Evolutionary conservation across 2,329 filamentous ascomycete species (phyloP).

Genomic region (Rhytidhysteron rufulum): DNA sequence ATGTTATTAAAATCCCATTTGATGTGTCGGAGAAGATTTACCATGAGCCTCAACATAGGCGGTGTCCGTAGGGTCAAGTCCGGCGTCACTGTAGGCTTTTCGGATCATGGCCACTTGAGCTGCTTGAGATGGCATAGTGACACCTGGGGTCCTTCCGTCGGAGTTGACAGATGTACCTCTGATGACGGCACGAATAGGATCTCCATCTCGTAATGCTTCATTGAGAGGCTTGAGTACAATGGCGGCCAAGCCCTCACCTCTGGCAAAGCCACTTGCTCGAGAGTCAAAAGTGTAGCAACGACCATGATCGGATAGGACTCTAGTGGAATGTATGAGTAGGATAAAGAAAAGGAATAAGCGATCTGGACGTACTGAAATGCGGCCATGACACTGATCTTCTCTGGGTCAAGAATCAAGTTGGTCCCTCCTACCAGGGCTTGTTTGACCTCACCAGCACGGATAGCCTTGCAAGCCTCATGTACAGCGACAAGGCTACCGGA

Average conservation of each 20-base stretch:
- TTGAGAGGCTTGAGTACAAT: slow-evolving; percentile 16
- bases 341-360: too few relatives aligned
- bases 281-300: too few relatives aligned
- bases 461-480: slow-evolving; percentile 19
- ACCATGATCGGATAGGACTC: too few relatives aligned
- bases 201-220: slow-evolving; percentile 13
- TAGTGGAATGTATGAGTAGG: too few relatives aligned
- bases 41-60: slow-evolving; percentile 25
- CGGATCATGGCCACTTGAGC: not conserved
- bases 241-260: slow-evolving; percentile 17
- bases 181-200: slow-evolving; percentile 17
- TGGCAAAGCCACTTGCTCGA: slow-evolving; percentile 15
- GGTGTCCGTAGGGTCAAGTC: not conserved
- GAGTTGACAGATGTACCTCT: slow-evolving; percentile 49
- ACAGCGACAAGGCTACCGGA: slow-evolving; percentile 22
- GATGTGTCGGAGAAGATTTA: too few relatives aligned
- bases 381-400: too few relatives aligned
- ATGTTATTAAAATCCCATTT: too few relatives aligned
- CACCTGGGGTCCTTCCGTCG: slow-evolving; percentile 26
- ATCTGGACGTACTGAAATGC: too few relatives aligned
- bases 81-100: not conserved
- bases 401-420: not conserved
- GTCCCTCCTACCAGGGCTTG: not conserved
- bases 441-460: slow-evolving; percentile 11
- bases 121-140: slow-evolving; percentile 50